phyloP scores from a whole-genome alignment of 805 yeast genomes.

The Candida odintsovae region DNA sequence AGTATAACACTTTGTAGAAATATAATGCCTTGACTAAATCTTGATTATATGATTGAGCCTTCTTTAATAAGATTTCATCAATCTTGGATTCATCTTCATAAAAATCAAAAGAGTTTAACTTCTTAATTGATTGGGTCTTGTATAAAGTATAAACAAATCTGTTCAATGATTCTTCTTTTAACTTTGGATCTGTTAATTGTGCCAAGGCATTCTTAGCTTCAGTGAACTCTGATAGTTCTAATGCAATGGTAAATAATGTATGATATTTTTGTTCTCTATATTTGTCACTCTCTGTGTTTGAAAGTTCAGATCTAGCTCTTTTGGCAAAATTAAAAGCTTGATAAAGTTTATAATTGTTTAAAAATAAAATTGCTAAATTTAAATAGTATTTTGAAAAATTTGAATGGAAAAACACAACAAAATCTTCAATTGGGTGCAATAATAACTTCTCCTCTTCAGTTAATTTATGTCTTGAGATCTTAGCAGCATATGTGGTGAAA shows the following conservation, averaged over 20 bases:
- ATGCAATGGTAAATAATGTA: constrained; percentile 23
- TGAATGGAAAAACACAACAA: constrained; percentile 23
- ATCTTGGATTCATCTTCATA: constrained; percentile 36
- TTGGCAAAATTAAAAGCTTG: constrained; percentile 33
- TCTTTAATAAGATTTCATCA: constrained; percentile 33
- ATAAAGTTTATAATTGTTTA: constrained; percentile 23
- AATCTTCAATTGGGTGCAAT: constrained; percentile 18
- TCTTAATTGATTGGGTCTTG: constrained; percentile 32
- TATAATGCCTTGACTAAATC: constrained; percentile 31
- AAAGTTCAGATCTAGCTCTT: constrained; percentile 12
- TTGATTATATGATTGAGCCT: constrained; percentile 19
- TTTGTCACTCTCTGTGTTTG: constrained; percentile 16
- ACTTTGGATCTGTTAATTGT: constrained; percentile 13
- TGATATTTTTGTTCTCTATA: constrained; percentile 18
- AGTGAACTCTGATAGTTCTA: constrained; percentile 26
- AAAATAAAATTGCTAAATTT: constrained; percentile 33
- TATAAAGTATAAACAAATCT: constrained; percentile 34
- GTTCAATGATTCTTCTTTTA: constrained; percentile 22
- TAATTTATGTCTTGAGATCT: constrained; percentile 23
- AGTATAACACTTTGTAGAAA: constrained; percentile 43
- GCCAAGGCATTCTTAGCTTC: constrained; percentile 30
- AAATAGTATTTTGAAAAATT: constrained; percentile 32
- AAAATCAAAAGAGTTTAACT: constrained; percentile 38
- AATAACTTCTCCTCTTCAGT: constrained; percentile 18
- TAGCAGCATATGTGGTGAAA: constrained; percentile 24